These are phyloP conservation scores for Fusarium dimerum DNA, from an alignment of 2,329 filamentous ascomycete species.

Conservation along the genomic window DNA sequence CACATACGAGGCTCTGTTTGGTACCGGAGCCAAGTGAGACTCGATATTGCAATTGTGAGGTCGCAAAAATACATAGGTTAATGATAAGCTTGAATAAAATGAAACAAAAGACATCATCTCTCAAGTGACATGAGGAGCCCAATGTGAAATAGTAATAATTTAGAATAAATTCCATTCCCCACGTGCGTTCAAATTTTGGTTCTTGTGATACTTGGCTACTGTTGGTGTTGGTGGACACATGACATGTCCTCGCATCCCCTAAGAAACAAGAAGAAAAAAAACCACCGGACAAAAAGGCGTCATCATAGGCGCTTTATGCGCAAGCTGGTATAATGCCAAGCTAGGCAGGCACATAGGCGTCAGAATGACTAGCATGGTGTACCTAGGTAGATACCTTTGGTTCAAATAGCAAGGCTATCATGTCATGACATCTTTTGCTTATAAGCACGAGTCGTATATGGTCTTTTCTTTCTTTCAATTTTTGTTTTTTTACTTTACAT, in stretches of 20 bases:
- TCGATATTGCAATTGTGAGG: not conserved
- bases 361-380: too few relatives aligned
- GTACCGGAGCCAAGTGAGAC: slow-evolving; percentile 41
- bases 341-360: too few relatives aligned
- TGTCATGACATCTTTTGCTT: not conserved
- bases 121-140: not conserved
- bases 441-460: not conserved
- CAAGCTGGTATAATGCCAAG: too few relatives aligned
- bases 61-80: too few relatives aligned
- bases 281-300: not conserved
- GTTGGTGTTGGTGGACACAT: not conserved
- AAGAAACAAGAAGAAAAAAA: too few relatives aligned
- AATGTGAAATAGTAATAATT: not conserved
- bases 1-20: slow-evolving; percentile 61
- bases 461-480: not conserved
- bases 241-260: not conserved
- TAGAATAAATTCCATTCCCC: not conserved
- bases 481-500: not conserved
- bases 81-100: not conserved
- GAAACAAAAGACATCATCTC: slow-evolving; percentile 1
- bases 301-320: not conserved
- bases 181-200: not conserved
- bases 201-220: not conserved
- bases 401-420: too few relatives aligned
- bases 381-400: too few relatives aligned